A percentile compares a stretch with the other conserved stretches of the same genome.
Conservation (phyloP, 345 rosid species). For the Gossypium stocksii region DNA sequence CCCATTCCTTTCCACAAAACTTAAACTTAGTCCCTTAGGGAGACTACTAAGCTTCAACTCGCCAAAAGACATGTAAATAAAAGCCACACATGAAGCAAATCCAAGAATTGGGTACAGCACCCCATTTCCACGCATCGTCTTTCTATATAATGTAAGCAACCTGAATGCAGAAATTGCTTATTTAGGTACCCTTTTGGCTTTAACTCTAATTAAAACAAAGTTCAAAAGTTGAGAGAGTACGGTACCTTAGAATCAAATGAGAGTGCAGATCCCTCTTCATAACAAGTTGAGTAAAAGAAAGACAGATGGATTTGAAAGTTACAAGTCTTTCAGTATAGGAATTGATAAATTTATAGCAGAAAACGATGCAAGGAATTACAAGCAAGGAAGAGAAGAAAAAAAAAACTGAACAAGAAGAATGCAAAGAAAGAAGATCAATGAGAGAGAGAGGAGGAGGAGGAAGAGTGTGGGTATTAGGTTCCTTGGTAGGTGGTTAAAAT, state of each 20-base stretch:
- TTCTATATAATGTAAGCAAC: constrained; percentile 19
- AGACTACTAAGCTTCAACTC: constrained; percentile 37
- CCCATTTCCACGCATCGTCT: constrained; percentile 58
- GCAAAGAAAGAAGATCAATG: constrained; percentile 21
- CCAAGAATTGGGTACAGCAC: constrained; percentile 65
- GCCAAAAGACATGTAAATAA: constrained; percentile 73
- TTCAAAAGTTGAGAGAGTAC: constrained; percentile 4
- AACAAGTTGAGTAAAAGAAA: background rate
- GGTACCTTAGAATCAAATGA: constrained; percentile 13
- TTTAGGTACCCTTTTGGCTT: constrained; percentile 22
- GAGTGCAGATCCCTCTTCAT: constrained; percentile 24
- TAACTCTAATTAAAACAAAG: background rate
- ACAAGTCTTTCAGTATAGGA: constrained; percentile 6
- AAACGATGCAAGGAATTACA: constrained; percentile 9
- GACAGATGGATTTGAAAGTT: background rate
- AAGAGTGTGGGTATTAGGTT: constrained; percentile 29
- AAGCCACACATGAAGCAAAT: constrained; percentile 65
- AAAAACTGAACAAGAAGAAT: background rate
- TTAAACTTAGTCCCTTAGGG: constrained; percentile 32
- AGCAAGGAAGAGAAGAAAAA: background rate
- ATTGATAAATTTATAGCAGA: constrained; percentile 4
- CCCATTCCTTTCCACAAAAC: constrained; percentile 69
- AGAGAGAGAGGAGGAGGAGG: constrained; percentile 24
- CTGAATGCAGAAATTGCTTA: background rate
- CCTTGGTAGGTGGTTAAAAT: constrained; percentile 1